phyloP scores from a whole-genome alignment of 2,329 filamentous ascomycete genomes.

The Epichloe bromicola region DNA sequence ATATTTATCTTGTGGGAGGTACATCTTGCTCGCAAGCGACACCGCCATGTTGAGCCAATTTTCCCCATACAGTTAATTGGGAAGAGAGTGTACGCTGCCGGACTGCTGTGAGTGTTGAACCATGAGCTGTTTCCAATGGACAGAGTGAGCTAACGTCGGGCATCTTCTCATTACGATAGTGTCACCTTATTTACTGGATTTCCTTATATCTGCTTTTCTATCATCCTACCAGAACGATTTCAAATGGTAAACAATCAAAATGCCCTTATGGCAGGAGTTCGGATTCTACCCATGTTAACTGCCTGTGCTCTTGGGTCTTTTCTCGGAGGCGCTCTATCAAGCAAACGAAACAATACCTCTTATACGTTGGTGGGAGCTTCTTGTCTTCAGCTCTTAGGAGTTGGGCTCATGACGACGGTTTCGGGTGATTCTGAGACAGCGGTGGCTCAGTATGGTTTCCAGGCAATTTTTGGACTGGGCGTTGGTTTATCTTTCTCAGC shows the following conservation, averaged over 20 bases:
- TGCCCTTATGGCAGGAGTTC: conserved; percentile 40
- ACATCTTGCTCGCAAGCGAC: conserved; percentile 24
- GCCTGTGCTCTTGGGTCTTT: conserved; percentile 44
- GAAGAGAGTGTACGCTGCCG: conserved; percentile 36
- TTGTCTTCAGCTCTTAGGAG: conserved; percentile 38
- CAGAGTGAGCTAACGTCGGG: not conserved
- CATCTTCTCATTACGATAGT: conserved; percentile 16
- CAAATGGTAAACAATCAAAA: conserved; percentile 44
- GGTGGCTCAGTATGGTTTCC: conserved; percentile 38
- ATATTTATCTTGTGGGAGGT: conserved; percentile 39
- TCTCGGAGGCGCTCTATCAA: conserved; percentile 38
- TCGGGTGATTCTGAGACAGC: conserved; percentile 18
- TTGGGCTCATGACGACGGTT: conserved; percentile 36
- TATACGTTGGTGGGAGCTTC: conserved; percentile 36
- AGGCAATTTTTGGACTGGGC: conserved; percentile 45
- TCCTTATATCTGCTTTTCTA: conserved; percentile 43
- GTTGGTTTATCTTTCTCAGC: conserved; percentile 45
- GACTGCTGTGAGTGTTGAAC: conserved; percentile 30
- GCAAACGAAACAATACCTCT: conserved; percentile 39
- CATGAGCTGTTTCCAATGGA: not conserved
- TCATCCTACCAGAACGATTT: conserved; percentile 46
- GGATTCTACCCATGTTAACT: conserved; percentile 45
- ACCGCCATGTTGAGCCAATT: conserved; percentile 36
- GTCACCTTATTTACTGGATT: conserved; percentile 45
- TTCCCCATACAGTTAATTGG: conserved; percentile 37